Conservation (phyloP, 345 rosid genomes). For the Noccaea caerulescens region DNA sequence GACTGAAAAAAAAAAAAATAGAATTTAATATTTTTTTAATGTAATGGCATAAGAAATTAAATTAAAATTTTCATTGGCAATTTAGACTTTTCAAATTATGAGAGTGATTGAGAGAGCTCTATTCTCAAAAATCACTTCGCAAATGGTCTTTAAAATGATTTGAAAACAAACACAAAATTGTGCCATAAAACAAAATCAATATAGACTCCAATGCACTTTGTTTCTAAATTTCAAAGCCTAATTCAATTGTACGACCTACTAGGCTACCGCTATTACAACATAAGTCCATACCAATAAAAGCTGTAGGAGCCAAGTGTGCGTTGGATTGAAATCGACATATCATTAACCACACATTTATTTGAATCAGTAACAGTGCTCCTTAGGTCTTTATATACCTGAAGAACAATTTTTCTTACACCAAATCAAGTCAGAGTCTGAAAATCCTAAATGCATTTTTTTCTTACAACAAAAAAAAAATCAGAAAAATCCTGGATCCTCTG, state of each 20-base stretch:
- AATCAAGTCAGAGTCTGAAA: slow-evolving; percentile 5
- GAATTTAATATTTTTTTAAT: too few species aligned
- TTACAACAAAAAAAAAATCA: slow-evolving; percentile 5
- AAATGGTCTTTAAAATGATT: too few species aligned
- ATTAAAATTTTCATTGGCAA: too few species aligned
- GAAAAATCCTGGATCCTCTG: slow-evolving; percentile 74
- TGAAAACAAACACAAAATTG: too few species aligned
- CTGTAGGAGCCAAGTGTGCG: slow-evolving; percentile 14
- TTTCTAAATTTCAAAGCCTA: background rate
- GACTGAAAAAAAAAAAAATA: too few species aligned
- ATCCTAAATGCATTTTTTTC: slow-evolving; percentile 11
- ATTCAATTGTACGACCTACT: slow-evolving; percentile 11
- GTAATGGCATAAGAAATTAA: too few species aligned
- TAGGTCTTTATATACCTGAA: background rate
- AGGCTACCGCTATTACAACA: background rate
- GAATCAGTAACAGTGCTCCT: background rate
- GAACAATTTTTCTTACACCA: background rate
- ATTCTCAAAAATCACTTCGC: too few species aligned
- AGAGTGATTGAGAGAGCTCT: too few species aligned
- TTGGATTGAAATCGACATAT: slow-evolving; percentile 5
- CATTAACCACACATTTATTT: background rate
- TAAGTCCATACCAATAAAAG: slow-evolving; percentile 16
- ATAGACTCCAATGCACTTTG: background rate
- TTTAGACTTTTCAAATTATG: too few species aligned
- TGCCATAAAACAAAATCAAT: too few species aligned